Percentiles rank a stretch among this genome's conserved stretches.
Conservation (phyloP, 164 flowering plant genomes). For the Vitis labrusca region DNA sequence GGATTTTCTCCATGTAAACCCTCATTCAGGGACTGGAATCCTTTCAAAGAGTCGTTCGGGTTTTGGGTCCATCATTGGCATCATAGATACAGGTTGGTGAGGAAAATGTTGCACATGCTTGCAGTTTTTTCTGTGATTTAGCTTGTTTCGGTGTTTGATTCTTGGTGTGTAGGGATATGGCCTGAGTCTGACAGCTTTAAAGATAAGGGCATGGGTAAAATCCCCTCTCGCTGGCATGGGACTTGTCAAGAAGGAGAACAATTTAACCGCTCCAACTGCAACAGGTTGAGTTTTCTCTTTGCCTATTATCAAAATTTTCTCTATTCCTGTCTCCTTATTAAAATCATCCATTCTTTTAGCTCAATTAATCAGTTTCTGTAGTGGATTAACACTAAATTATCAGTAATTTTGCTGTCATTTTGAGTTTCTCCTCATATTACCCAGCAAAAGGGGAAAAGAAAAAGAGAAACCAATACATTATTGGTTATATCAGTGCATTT, state of each 20-base stretch:
- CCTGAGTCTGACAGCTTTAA: slow-evolving; percentile 53
- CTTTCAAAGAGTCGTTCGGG: slow-evolving; percentile 34
- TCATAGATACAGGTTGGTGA: slow-evolving; percentile 46
- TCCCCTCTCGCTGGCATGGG: slow-evolving; percentile 47
- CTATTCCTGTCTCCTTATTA: too few species aligned
- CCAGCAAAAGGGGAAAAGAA: too few species aligned
- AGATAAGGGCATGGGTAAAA: slow-evolving; percentile 33
- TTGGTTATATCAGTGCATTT: too few species aligned
- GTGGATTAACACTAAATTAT: too few species aligned
- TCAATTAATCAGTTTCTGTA: too few species aligned
- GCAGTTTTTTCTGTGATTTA: neutral
- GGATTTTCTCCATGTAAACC: slow-evolving; percentile 43
- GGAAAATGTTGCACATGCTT: neutral
- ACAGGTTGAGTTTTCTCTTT: slow-evolving; percentile 26
- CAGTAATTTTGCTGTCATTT: too few species aligned
- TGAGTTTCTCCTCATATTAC: too few species aligned
- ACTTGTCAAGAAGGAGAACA: slow-evolving; percentile 45
- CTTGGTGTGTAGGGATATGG: slow-evolving; percentile 44
- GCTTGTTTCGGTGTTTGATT: neutral
- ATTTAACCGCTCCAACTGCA: slow-evolving; percentile 41
- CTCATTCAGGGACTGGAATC: slow-evolving; percentile 29
- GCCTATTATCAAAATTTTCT: too few species aligned
- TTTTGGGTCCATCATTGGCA: slow-evolving; percentile 41
- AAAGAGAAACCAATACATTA: too few species aligned
- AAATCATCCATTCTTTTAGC: too few species aligned